phyloP scores from a whole-genome alignment of 345 rosid species.

The Ceriops zippeliana region DNA sequence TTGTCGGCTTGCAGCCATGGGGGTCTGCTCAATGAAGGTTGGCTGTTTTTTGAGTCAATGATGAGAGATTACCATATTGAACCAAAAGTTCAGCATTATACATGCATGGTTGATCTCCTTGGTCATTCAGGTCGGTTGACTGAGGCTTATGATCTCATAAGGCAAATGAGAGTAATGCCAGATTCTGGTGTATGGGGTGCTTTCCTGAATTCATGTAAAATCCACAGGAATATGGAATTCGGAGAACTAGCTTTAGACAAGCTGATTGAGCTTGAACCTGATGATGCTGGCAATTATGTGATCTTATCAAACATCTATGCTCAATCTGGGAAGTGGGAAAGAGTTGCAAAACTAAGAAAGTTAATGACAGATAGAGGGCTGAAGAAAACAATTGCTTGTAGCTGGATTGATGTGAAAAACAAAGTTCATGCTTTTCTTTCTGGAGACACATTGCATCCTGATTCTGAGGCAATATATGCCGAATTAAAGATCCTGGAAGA shows the following conservation, averaged over 20 bases:
- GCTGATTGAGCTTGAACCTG: conserved; percentile 35
- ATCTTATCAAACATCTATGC: conserved; percentile 37
- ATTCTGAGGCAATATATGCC: conserved; percentile 25
- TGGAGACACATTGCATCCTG: conserved; percentile 38
- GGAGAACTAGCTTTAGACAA: conserved; percentile 36
- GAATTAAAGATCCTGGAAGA: conserved; percentile 35
- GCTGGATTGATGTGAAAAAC: conserved; percentile 42
- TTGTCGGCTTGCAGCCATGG: conserved; percentile 42
- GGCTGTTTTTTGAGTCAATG: conserved; percentile 31
- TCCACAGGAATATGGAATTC: conserved; percentile 31
- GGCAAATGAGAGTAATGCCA: conserved; percentile 31
- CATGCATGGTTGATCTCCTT: conserved; percentile 43
- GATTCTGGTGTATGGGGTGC: conserved; percentile 44
- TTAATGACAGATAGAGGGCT: conserved; percentile 30
- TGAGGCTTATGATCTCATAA: conserved; percentile 36
- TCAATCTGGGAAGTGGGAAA: conserved; percentile 35
- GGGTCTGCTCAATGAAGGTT: conserved; percentile 36
- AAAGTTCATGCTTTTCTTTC: conserved; percentile 37
- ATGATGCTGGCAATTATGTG: conserved; percentile 34
- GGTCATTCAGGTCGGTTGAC: conserved; percentile 33
- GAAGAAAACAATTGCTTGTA: conserved; percentile 36
- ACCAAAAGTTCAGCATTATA: conserved; percentile 37
- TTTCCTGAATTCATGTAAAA: conserved; percentile 34
- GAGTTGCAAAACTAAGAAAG: conserved; percentile 30
- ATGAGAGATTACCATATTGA: conserved; percentile 17